Evolutionary conservation across 2,329 filamentous ascomycete species (phyloP), one percentile per base, ranked within the genome.

Genomic region (Ceratocystis harringtonii): DNA sequence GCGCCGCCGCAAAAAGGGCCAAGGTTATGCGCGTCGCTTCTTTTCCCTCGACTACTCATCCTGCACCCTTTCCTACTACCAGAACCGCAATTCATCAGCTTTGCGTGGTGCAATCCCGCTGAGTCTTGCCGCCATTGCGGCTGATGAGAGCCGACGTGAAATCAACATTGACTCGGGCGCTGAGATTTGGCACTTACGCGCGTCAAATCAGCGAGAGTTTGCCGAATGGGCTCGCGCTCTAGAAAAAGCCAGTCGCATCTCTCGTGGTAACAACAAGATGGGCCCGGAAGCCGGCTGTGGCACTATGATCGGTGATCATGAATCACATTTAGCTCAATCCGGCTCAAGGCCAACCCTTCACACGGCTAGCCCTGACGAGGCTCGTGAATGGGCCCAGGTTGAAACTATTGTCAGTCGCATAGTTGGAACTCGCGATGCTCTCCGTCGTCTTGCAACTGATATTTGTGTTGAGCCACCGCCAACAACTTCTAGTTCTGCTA

Each of bases 91-190:
- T 72, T 96, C 92, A 4, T 95, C 92, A 5, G 91, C 92, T 0
- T 79, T 99, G 55, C 85, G 94, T 67, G 94, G 94, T 19, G 91
- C 94, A 6, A 94, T 99, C 63, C 94, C 94, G 0, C 80, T 99
- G 7, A 94, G 90, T 30, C 78, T 99, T 63, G 94, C 94, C 17
- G 94, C 90, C 3, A 88, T 99, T 67, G 89, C 92, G 2, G 90
- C 90, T 6, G 92, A 96, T 72, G 90, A 94, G 73, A 85, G 89
- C 71, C 85, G 89, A 45, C 84, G 91, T 69, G 92, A 97, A 74
- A 96, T 99, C 64, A 95, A 88, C 52, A 94, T 99, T 66, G 94
- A 99, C 73, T 97, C 94, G 0, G 94, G 94, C 0, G 92, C 94
- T 1, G 94, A 99, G 75, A 85, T 99, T 30, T 99, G 94, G 94